phyloP scores from a whole-genome alignment of 176 grass and related monocot genomes.

The Dactylis glomerata region DNA sequence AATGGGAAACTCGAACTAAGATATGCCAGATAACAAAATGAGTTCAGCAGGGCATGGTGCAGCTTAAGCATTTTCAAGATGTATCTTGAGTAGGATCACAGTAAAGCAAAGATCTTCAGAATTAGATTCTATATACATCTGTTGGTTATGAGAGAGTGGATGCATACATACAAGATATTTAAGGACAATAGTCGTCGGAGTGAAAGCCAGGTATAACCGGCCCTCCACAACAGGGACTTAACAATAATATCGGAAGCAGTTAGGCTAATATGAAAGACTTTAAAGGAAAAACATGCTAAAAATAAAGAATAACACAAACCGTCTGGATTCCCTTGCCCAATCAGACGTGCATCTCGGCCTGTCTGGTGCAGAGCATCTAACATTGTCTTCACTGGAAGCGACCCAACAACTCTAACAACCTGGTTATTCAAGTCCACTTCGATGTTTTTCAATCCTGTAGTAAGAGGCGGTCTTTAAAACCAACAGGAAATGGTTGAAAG shows the following conservation, averaged over 20 bases:
- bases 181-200: not conserved
- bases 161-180: not conserved
- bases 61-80: not conserved
- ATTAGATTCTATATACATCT: not conserved
- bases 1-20: not conserved
- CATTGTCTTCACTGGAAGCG: constrained; percentile 79
- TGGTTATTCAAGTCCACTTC: constrained; percentile 88
- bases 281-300: not conserved
- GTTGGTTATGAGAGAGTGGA: not conserved
- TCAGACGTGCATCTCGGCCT: constrained; percentile 64
- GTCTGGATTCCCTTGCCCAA: constrained; percentile 92
- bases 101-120: not conserved
- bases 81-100: not conserved
- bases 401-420: constrained; percentile 81
- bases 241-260: not conserved
- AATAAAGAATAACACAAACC: constrained; percentile 46
- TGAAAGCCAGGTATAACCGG: not conserved
- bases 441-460: constrained; percentile 72
- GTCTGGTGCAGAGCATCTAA: constrained; percentile 73
- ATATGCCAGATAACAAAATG: not conserved
- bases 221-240: not conserved
- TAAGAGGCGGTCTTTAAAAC: constrained; percentile 10
- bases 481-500: constrained; percentile 10
- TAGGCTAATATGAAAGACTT: not conserved
- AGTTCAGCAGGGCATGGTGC: not conserved